Evolutionary conservation across 2,329 filamentous ascomycete genomes (phyloP).

Genomic region (Penicillium sp.): DNA sequence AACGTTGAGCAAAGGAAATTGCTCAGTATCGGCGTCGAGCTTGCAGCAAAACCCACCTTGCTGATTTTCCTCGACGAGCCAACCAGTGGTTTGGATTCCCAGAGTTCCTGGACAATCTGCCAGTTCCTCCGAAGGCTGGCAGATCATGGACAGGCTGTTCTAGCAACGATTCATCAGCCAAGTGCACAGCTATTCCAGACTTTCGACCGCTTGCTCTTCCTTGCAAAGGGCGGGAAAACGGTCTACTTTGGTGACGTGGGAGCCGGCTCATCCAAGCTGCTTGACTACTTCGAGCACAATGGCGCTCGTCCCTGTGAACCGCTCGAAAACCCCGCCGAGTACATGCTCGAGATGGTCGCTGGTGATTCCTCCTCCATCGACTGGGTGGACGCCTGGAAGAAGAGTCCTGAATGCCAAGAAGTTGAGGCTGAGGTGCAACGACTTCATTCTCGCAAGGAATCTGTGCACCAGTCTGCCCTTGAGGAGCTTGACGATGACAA

Average conservation of each 20-base stretch:
- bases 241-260: constrained; percentile 69
- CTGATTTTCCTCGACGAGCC: constrained; percentile 89
- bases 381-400: constrained; percentile 64
- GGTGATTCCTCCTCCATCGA: constrained; percentile 43
- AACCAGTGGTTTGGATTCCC: constrained; percentile 78
- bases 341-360: constrained; percentile 65
- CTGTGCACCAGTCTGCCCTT: constrained; percentile 55
- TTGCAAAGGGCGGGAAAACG: constrained; percentile 63
- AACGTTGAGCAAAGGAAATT: constrained; percentile 65
- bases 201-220: constrained; percentile 64
- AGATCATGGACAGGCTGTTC: constrained; percentile 80
- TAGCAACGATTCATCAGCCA: constrained; percentile 92
- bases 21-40: constrained; percentile 88
- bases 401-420: constrained; percentile 54
- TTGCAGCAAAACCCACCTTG: constrained; percentile 84
- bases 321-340: constrained; percentile 72
- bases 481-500: constrained; percentile 45
- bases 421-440: constrained; percentile 60
- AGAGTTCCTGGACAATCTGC: constrained; percentile 86
- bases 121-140: constrained; percentile 81
- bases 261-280: constrained; percentile 54
- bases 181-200: constrained; percentile 87
- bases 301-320: constrained; percentile 60
- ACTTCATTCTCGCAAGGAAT: constrained; percentile 44
- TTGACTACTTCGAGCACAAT: constrained; percentile 63